phyloP scores from a whole-genome alignment of 2,329 filamentous ascomycete species.

The Fusarium sp. region DNA sequence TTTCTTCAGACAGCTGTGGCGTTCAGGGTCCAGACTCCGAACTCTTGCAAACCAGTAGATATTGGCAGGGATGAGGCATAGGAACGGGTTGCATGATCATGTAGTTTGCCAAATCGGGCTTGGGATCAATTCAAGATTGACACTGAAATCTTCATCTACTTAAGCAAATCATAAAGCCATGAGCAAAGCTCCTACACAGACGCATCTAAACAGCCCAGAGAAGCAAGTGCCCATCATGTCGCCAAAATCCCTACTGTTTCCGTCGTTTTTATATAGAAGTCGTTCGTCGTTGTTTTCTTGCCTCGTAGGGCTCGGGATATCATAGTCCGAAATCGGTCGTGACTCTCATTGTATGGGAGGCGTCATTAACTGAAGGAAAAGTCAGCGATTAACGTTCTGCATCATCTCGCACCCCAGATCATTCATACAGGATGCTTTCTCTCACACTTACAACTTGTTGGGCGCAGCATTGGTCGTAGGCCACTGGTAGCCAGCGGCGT shows the following conservation, averaged over 20 bases:
- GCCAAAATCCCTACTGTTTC: conserved; percentile 38
- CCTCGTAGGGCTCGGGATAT: conserved; percentile 34
- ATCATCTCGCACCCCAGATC: conserved; percentile 18
- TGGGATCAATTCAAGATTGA: conserved; percentile 31
- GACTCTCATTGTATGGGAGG: conserved; percentile 32
- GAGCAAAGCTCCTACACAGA: conserved; percentile 35
- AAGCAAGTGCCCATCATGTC: conserved; percentile 44
- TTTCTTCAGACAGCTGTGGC: conserved; percentile 25
- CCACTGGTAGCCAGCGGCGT: conserved; percentile 97
- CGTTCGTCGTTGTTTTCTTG: conserved; percentile 37
- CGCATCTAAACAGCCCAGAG: conserved; percentile 43
- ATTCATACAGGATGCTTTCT: conserved; percentile 34
- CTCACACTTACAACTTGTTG: conserved; percentile 82
- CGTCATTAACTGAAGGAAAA: conserved; percentile 45
- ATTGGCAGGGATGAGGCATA: neutral
- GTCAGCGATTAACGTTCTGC: conserved; percentile 37
- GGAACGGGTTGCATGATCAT: neutral
- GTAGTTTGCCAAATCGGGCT: conserved; percentile 5
- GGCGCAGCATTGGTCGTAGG: conserved; percentile 79
- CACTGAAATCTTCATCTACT: conserved; percentile 36
- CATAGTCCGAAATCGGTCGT: conserved; percentile 45
- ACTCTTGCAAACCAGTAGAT: neutral
- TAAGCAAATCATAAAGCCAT: conserved; percentile 40
- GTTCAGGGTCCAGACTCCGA: conserved; percentile 16
- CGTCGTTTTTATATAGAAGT: conserved; percentile 42